A percentile compares a stretch with the other conserved stretches of the same genome.
These are phyloP conservation scores for Aspergillus baeticus DNA, from an alignment of 495 filamentous ascomycete species.

Conservation along the genomic window DNA sequence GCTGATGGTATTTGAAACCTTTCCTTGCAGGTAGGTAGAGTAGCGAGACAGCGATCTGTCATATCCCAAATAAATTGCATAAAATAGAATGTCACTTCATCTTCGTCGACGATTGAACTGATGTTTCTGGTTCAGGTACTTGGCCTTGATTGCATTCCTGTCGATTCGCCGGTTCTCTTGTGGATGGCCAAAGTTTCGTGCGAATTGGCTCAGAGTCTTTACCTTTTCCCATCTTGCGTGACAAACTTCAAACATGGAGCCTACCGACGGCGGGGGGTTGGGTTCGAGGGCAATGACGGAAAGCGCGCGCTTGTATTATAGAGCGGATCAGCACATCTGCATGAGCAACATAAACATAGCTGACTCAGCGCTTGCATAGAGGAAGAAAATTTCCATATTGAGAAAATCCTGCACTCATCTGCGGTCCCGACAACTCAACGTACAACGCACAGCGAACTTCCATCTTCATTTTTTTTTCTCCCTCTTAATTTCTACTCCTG, in stretches of 20 bases:
- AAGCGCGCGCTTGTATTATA: too few species aligned
- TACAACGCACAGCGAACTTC: too few species aligned
- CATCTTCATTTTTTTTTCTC: too few species aligned
- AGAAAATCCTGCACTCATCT: too few species aligned
- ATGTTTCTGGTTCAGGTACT: neutral
- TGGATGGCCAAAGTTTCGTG: neutral
- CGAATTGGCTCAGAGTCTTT: neutral
- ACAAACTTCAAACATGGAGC: neutral
- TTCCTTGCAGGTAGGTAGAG: neutral
- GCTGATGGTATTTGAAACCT: too few species aligned
- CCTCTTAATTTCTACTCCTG: too few species aligned
- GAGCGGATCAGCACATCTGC: too few species aligned
- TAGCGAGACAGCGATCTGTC: neutral
- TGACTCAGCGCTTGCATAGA: too few species aligned
- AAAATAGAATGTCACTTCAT: neutral
- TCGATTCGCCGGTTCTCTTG: neutral
- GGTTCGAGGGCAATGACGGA: neutral
- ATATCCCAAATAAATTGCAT: neutral
- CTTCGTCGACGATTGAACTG: neutral
- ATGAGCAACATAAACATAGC: too few species aligned
- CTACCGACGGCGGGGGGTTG: neutral
- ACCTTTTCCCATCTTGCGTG: neutral
- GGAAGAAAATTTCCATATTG: too few species aligned
- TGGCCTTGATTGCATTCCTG: neutral
- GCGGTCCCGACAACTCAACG: too few species aligned